Base-by-base conservation (phyloP, 1,139 yeast genomes). In the Magnusiomyces ingens region DNA sequence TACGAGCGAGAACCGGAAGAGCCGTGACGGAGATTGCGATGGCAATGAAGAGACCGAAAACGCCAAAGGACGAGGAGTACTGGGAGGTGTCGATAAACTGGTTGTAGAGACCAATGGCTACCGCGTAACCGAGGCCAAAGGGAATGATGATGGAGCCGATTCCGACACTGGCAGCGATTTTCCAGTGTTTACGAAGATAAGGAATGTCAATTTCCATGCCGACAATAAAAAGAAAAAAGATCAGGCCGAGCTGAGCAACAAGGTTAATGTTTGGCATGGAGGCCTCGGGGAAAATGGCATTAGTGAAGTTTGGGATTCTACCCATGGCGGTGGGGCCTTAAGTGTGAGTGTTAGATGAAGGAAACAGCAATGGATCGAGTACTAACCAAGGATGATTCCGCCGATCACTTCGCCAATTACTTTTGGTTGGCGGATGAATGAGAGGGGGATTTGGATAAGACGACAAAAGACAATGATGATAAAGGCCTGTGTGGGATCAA, bases 11-110 rank as follows among this genome's bases (percentile, higher is more conserved):
- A 5, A 86, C 95, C 0, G 95, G 95, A 68, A 86, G 82, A 0
- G 94, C 95, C 1, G 95, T 86, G 59, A 86, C 84, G 58, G 91
- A 81, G 73, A 85, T 76, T 1, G 95, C 91, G 18, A 84, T 89
- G 2, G 91, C 90, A 50, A 85, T 81, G 59, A 85, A 85, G 15
- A 84, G 84, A 82, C 83, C 80, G 60, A 77, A 85, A 0, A 88
- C 83, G 15, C 89, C 82, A 64, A 84, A 85, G 55, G 80, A 71
- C 44, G 81, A 74, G 8, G 64, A 63, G 17, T 67, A 74, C 22
- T 67, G 61, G 45, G 73, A 67, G 12, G 59, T 59, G 8, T 26
- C 32, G 17, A 68, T 64, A 64, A 83, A 85, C 37, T 79, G 73
- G 41, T 81, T 71, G 68, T 81, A 85, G 43, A 86, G 66, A 0